Conservation (phyloP, 495 filamentous ascomycete genomes). For the Thermothielavioides terrestris region DNA sequence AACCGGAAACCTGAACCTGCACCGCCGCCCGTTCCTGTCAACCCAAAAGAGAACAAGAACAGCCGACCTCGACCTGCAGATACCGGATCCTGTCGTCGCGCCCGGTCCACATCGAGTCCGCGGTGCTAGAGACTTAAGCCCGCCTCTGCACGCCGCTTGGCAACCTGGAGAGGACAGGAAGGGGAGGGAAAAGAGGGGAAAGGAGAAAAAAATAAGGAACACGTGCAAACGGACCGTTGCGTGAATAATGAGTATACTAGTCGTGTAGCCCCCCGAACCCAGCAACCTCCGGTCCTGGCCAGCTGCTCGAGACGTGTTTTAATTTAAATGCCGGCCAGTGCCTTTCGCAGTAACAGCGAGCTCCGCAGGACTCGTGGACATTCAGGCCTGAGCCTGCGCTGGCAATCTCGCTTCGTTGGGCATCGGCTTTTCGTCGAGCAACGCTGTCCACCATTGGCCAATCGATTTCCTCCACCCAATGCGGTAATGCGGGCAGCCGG, state of each 20-base stretch:
- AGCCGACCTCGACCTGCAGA: no score
- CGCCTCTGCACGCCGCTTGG: conserved; percentile 4
- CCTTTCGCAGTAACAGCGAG: conserved; percentile 1
- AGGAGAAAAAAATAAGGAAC: no score
- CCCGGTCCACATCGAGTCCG: conserved; percentile 8
- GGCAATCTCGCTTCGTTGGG: conserved; percentile 22
- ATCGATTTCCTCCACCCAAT: conserved; percentile 4
- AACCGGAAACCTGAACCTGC: not conserved
- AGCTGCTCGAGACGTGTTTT: conserved; percentile 1
- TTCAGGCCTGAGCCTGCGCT: conserved; percentile 5
- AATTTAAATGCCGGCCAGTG: conserved; percentile 13
- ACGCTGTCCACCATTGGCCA: conserved; percentile 15
- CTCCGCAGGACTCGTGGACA: conserved; percentile 8
- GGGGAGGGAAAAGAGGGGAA: not conserved
- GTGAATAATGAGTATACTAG: no score
- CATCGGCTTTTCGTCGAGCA: conserved; percentile 7
- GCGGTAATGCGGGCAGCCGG: conserved; percentile 6
- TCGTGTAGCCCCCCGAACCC: no score
- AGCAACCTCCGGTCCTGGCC: not conserved
- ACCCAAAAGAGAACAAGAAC: no score
- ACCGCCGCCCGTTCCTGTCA: conserved; percentile 2
- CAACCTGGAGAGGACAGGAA: not conserved
- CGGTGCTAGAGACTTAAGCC: conserved; percentile 5
- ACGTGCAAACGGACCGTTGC: conserved; percentile 9
- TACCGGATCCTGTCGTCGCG: conserved; percentile 6